A percentile compares a stretch with the other conserved stretches of the same genome.
Evolutionary conservation across 257 asterid species (phyloP).

Genomic region (Solanum virginianum): DNA sequence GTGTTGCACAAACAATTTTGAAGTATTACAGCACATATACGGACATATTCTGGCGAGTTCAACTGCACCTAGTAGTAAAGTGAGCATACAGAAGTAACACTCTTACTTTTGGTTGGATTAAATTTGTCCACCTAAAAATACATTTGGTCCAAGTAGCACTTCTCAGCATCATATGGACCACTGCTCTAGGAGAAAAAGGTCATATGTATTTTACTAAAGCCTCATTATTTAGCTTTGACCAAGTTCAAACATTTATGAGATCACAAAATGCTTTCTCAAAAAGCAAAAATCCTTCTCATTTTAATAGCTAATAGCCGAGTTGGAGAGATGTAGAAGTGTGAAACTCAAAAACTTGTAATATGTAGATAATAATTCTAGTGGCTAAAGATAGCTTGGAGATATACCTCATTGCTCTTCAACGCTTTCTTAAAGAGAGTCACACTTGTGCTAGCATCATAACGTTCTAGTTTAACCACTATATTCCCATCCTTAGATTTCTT

Average conservation of each 20-base stretch:
- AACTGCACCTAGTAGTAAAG: background rate
- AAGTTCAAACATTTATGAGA: background rate
- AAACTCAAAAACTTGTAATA: background rate
- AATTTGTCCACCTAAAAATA: background rate
- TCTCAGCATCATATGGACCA: background rate
- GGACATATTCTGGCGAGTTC: background rate
- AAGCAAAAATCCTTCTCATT: background rate
- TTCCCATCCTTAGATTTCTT: slow-evolving; percentile 37
- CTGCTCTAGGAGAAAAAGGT: background rate
- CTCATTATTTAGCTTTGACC: background rate
- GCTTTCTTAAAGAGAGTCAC: slow-evolving; percentile 53
- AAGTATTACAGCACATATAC: background rate
- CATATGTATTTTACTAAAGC: background rate
- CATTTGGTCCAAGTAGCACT: background rate
- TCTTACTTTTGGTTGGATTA: background rate
- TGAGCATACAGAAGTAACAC: background rate
- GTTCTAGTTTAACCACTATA: slow-evolving; percentile 31
- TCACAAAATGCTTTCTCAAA: background rate
- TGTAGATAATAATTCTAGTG: background rate
- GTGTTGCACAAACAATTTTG: background rate
- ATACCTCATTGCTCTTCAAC: slow-evolving; percentile 61
- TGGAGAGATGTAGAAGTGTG: background rate
- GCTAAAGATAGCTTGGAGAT: background rate
- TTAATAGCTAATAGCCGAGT: background rate
- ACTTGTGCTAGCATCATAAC: slow-evolving; percentile 37